Base-by-base conservation (phyloP, 1,139 yeast species). In the Yamadazyma friedrichii region DNA sequence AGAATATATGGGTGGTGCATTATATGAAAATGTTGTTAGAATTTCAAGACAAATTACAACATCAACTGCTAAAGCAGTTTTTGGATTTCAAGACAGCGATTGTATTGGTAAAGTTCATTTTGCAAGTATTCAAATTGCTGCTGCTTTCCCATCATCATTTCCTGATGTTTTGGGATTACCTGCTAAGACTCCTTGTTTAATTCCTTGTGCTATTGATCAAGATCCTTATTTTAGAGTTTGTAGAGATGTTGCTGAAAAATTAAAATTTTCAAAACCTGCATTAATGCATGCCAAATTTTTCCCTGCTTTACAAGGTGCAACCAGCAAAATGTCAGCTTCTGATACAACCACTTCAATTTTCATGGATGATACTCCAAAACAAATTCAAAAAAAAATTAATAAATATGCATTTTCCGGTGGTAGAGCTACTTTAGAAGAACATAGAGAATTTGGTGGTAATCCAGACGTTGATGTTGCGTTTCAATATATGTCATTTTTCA, bases 161-260 rank as follows among this genome's bases (percentile, higher is more conserved):
- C 98, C 98, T 2, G 96, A 85, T 52, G 85, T 94, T 25, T 78
- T 94, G 54, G 96, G 88, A 9, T 67, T 84, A 55, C 89, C 89
- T 39, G 73, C 84, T 37, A 84, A 85, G 64, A 91, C 97, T 1
- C 98, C 97, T 45, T 88, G 96, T 66, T 74, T 94, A 64, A 94
- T 94, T 64, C 99, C 99, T 31, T 94, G 98, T 76, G 99, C 99
- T 36, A 94, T 94, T 62, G 99, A 94, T 63, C 97, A 91, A 70
- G 99, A 94, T 64, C 98, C 99, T 30, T 94, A 94, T 66, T 94
- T 94, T 72, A 79, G 99, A 64, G 95, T 94, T 25, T 88, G 96
- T 66, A 79, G 99, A 66, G 99, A 94, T 61, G 98, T 94, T 49
- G 97, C 98, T 20, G 89, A 84, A 58, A 93, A 91, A 64, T 78